Conservation (phyloP, 306 rosid species). For the Castanospermum australe region DNA sequence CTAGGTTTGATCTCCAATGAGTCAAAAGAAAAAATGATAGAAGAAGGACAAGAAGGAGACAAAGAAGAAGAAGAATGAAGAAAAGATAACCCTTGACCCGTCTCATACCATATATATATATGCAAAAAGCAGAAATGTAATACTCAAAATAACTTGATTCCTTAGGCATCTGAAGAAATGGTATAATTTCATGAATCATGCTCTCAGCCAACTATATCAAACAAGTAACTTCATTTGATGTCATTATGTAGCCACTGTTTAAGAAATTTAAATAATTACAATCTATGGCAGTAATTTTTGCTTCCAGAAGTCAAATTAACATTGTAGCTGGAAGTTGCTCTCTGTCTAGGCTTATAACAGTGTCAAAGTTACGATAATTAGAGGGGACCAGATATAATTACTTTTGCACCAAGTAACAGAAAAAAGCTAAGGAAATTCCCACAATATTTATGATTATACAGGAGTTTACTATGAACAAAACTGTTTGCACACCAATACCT, state of each 20-base stretch:
- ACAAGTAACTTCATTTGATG: not conserved
- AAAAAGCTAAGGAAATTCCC: not conserved
- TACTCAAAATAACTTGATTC: not conserved
- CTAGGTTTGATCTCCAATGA: not conserved
- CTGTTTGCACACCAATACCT: slow-evolving; percentile 48
- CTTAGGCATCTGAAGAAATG: not conserved
- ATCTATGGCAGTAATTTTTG: not conserved
- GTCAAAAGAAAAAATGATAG: not conserved
- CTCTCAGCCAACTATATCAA: not conserved
- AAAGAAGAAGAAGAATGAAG: not conserved
- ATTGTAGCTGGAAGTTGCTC: not conserved
- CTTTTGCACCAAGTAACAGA: not conserved
- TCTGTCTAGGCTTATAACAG: not conserved
- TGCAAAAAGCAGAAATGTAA: not conserved
- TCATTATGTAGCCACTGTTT: not conserved
- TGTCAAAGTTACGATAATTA: not conserved
- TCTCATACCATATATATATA: not conserved
- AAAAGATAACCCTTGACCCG: not conserved
- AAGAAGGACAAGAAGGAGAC: not conserved
- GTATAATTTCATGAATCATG: not conserved
- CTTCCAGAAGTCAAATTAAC: not conserved
- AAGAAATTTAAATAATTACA: not conserved
- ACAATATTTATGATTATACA: not conserved
- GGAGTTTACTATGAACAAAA: not conserved
- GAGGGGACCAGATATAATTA: not conserved